Evolutionary conservation across 1,284 basidiomycete species (phyloP).

Genomic region (Tylopilus sp.): DNA sequence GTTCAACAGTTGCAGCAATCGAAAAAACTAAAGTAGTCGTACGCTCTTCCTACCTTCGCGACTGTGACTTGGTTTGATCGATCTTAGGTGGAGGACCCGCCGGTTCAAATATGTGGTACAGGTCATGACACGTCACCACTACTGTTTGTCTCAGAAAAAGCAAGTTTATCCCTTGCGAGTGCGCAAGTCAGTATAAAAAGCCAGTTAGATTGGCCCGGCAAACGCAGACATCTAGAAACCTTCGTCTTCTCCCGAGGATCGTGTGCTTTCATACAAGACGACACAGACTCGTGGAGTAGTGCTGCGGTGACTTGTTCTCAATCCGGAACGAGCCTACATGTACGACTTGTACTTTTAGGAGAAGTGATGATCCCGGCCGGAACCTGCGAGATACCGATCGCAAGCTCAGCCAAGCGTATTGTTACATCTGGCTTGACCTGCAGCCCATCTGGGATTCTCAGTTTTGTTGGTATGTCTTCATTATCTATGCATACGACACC

Average conservation of each 20-base stretch:
- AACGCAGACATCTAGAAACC: constrained; percentile 49
- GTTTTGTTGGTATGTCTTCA: constrained; percentile 40
- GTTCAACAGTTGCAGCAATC: constrained; percentile 48
- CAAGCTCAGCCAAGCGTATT: constrained; percentile 9
- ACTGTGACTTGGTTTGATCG: constrained; percentile 29
- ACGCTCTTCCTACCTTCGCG: constrained; percentile 34
- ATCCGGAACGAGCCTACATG: constrained; percentile 17
- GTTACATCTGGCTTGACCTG: constrained; percentile 34
- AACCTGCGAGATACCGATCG: constrained; percentile 35
- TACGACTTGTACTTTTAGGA: constrained; percentile 34
- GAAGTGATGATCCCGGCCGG: constrained; percentile 29
- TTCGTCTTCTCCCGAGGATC: constrained; percentile 58
- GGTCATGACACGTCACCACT: constrained; percentile 54
- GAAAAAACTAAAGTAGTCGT: constrained; percentile 59
- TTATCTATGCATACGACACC: background rate
- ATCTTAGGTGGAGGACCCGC: constrained; percentile 57
- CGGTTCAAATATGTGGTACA: constrained; percentile 58
- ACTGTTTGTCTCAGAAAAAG: constrained; percentile 58
- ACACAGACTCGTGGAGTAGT: constrained; percentile 9
- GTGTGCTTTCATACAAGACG: constrained; percentile 57
- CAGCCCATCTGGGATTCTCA: constrained; percentile 40
- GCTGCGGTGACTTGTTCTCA: constrained; percentile 35
- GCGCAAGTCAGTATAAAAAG: constrained; percentile 54
- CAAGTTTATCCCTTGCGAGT: constrained; percentile 58
- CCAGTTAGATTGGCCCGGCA: constrained; percentile 43